Evolutionary conservation across 1,139 yeast genomes (phyloP), one percentile per base, ranked within the genome.

Genomic region (Eremothecium sinecaudum): DNA sequence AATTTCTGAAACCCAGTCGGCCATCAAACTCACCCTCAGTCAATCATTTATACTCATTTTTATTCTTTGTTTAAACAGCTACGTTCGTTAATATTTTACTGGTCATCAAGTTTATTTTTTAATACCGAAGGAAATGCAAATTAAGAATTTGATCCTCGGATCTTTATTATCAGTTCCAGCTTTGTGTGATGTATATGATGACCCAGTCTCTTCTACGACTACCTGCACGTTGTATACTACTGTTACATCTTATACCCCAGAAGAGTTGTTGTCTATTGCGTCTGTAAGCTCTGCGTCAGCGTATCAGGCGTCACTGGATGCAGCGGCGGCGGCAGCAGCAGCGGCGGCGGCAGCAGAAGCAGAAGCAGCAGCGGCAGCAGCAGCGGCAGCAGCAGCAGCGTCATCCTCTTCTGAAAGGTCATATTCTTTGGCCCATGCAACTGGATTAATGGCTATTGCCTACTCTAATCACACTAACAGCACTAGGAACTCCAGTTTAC

Each of bases 371-470:
- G 21, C 21, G 7, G 21, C 21, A 10, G 7, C 21, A 10, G 21
- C 21, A 8, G 21, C 21, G 21, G 7, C 21, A 10, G 21, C 21
- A 7, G 7, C 21, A 7, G 21, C 21, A 7, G 21, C 21, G 10
- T 19, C 21, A 7, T 10, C 10, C 9, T 7, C 7, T 7, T 19
- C 21, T 10, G 9, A 8, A 10, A 8, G 9, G 21, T 19, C 21
- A 7, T 7, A 8, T 19, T 7, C 21, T 8, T 61, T 67, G 41
- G 51, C 58, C 33, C 64, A 59, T 28, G 66, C 66, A 41, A 57
- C 59, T 39, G 73, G 75, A 39, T 60, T 69, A 30, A 48, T 66
- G 33, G 71, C 73, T 20, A 67, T 67, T 35, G 72, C 73, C 36
- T 65, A 70, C 4, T 41, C 57, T 29, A 57, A 55, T 50, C 21